Evolutionary conservation across 73 alveolate genomes (phyloP), one percentile per base, ranked within the genome.

Genomic region (Paramecium sonneborni): DNA sequence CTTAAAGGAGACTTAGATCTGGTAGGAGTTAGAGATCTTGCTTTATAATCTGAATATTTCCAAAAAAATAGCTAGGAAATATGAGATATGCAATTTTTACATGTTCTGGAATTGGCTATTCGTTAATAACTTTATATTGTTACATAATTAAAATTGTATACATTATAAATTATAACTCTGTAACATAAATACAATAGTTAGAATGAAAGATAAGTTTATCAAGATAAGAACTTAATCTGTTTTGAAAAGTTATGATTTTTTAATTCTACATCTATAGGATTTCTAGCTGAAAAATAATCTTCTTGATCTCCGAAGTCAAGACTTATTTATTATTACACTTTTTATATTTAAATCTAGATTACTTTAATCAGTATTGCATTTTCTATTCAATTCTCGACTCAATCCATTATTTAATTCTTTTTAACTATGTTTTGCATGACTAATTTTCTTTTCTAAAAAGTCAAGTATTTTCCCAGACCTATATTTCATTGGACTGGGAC

Each of bases 391-490:
- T 32, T 62, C 84, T 23, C 24, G 39, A 62, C 84, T 62, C 28
- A 30, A 62, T 30, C 84, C 84, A 30, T 32, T 62, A 62, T 46
- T 32, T 30, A 62, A 6, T 30, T 62, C 84, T 24, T 62, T 30
- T 62, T 62, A 62, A 62, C 84, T 62, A 2, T 30, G 10, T 26
- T 62, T 72, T 34, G 86, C 86, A 79, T 79, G 69, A 79, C 90
- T 79, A 3, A 79, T 23, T 28, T 79, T 79, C 21, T 43, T 39
- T 43, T 79, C 90, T 23, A 79, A 79, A 14, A 43, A 79, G 55
- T 79, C 72, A 28, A 79, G 32, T 39, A 79, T 79, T 39, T 79
- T 79, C 48, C 90, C 90, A 41, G 90, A 79, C 41, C 90, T 79
- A 44, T 39, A 79, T 44, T 44, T 79, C 11, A 44, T 76, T 44